Evolutionary conservation across 495 filamentous ascomycete species (phyloP).

Genomic region (Lasiosphaeris hirsuta): DNA sequence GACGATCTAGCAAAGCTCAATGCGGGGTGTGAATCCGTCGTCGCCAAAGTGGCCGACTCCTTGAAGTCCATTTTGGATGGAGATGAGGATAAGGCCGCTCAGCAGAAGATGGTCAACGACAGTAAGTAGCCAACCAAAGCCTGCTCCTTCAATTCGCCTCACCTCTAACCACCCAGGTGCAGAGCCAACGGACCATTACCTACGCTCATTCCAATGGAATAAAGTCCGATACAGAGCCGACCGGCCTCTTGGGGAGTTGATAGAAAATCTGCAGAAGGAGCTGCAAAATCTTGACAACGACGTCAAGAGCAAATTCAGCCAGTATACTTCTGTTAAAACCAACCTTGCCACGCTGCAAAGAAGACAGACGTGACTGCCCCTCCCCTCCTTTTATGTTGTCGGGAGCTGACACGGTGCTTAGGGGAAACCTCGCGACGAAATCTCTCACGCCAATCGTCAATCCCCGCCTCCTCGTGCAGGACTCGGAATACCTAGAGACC

Average conservation of each 20-base stretch:
- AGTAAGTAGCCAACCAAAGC: constrained; percentile 53
- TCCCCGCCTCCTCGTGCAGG: constrained; percentile 71
- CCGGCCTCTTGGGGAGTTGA: constrained; percentile 77
- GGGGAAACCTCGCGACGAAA: constrained; percentile 90
- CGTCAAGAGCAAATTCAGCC: constrained; percentile 85
- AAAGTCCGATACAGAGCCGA: constrained; percentile 95
- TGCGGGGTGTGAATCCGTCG: constrained; percentile 71
- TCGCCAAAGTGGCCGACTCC: constrained; percentile 83
- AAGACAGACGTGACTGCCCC: constrained; percentile 59
- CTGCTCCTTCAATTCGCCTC: neutral
- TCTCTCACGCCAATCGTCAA: constrained; percentile 86
- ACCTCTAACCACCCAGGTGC: constrained; percentile 1
- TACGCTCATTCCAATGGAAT: constrained; percentile 89
- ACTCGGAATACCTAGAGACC: constrained; percentile 95
- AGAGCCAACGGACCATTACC: constrained; percentile 93
- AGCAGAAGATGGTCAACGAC: constrained; percentile 94
- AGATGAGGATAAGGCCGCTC: constrained; percentile 73
- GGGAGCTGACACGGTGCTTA: constrained; percentile 30
- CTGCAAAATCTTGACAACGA: constrained; percentile 85
- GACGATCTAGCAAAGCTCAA: constrained; percentile 92
- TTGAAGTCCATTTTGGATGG: constrained; percentile 74
- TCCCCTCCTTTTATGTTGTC: neutral
- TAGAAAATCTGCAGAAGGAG: constrained; percentile 86
- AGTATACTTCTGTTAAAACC: constrained; percentile 88
- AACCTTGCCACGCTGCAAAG: constrained; percentile 74